These are phyloP conservation scores for Neurospora sp. DNA, from an alignment of 2,329 filamentous ascomycete genomes.

Conservation along the genomic window DNA sequence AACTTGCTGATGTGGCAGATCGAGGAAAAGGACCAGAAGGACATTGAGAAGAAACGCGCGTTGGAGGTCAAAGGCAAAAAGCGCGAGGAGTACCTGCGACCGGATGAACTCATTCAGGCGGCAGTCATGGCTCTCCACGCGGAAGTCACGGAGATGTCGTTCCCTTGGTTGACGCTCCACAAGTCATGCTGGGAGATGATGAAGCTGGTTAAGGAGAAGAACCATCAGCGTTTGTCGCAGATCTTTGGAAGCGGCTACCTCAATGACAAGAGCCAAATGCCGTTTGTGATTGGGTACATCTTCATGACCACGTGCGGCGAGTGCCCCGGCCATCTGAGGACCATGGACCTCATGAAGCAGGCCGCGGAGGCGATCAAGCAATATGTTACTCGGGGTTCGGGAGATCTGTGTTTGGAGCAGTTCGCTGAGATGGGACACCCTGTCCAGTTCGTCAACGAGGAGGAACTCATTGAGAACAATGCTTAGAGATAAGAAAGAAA, in stretches of 20 bases:
- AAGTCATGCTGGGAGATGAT: conserved; percentile 30
- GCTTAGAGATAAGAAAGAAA: background rate
- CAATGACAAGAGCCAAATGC: conserved; percentile 28
- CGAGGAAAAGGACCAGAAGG: conserved; percentile 4
- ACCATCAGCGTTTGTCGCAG: conserved; percentile 22
- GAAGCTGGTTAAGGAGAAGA: conserved; percentile 21
- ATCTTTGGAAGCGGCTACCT: conserved; percentile 26
- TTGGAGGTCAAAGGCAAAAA: conserved; percentile 11
- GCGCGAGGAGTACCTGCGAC: conserved; percentile 7
- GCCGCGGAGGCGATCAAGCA: background rate
- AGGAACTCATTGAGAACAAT: background rate
- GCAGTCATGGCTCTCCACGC: conserved; percentile 25
- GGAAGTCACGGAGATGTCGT: conserved; percentile 27
- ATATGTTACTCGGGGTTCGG: background rate
- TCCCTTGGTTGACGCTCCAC: conserved; percentile 33
- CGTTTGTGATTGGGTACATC: conserved; percentile 30
- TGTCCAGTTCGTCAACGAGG: background rate
- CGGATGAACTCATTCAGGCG: conserved; percentile 21
- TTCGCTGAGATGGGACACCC: background rate
- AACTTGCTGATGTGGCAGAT: conserved; percentile 9
- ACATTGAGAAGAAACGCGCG: conserved; percentile 1
- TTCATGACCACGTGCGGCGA: conserved; percentile 21
- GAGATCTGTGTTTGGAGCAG: background rate
- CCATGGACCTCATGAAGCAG: background rate
- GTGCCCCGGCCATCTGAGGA: background rate